Conservation (phyloP, 2,329 filamentous ascomycete genomes). For the Grosmannia clavigera region DNA sequence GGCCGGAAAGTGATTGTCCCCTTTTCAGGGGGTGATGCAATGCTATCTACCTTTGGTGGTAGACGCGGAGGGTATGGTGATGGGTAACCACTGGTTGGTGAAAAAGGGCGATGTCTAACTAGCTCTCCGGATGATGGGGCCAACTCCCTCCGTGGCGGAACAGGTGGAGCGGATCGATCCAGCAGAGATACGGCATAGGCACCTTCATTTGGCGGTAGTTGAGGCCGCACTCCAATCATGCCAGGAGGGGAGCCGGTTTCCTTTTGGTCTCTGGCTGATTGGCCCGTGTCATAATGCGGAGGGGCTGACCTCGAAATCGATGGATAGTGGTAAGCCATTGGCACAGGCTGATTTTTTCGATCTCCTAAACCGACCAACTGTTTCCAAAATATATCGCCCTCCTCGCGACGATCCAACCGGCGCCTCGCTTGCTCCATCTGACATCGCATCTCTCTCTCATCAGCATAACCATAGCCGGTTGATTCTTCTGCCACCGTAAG, state of each 20-base stretch:
- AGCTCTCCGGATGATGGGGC: background rate
- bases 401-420: constrained; percentile 27
- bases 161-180: background rate
- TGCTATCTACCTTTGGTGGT: constrained; percentile 11
- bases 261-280: constrained; percentile 17
- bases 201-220: constrained; percentile 26
- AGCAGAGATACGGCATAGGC: background rate
- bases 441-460: constrained; percentile 22
- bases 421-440: constrained; percentile 42
- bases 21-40: constrained; percentile 18
- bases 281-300: constrained; percentile 30
- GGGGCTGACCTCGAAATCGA: constrained; percentile 40
- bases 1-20: constrained; percentile 67
- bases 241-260: background rate
- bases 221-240: constrained; percentile 11
- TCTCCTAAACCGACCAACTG: constrained; percentile 12
- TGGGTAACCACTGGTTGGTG: background rate
- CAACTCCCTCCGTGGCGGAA: constrained; percentile 1
- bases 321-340: constrained; percentile 39
- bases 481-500: background rate
- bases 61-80: constrained; percentile 13
- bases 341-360: constrained; percentile 11
- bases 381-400: constrained; percentile 7
- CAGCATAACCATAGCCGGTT: background rate
- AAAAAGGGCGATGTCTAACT: background rate